Conservation (phyloP, 164 flowering plant genomes). For the Berberis thunbergii region DNA sequence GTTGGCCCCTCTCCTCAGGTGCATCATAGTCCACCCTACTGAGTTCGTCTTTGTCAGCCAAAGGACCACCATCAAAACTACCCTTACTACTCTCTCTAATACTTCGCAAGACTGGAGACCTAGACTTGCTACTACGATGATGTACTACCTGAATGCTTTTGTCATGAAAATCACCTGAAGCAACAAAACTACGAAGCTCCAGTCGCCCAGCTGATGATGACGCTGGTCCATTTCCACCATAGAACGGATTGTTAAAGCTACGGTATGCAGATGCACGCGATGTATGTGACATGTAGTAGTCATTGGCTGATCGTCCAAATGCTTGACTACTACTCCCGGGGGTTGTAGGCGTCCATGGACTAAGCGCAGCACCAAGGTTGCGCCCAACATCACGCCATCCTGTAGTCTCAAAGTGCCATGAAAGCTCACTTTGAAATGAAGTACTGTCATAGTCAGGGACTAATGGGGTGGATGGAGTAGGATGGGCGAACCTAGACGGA, state of each 20-base stretch:
- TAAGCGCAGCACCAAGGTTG: slow-evolving; percentile 42
- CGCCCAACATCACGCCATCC: slow-evolving; percentile 28
- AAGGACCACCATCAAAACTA: slow-evolving; percentile 13
- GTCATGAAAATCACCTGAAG: slow-evolving; percentile 6
- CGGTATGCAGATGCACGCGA: slow-evolving; percentile 16
- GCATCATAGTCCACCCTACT: slow-evolving; percentile 16
- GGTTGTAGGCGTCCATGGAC: slow-evolving; percentile 41
- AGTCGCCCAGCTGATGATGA: slow-evolving; percentile 23
- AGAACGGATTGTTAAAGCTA: slow-evolving; percentile 19
- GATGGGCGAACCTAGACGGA: slow-evolving; percentile 10
- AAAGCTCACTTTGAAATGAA: slow-evolving; percentile 63
- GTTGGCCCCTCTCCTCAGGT: slow-evolving; percentile 13
- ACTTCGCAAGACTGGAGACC: slow-evolving; percentile 6
- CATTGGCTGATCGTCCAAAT: slow-evolving; percentile 41
- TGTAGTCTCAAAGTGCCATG: slow-evolving; percentile 58
- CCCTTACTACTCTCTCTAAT: slow-evolving; percentile 8
- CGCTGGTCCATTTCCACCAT: slow-evolving; percentile 3
- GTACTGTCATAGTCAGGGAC: slow-evolving; percentile 30
- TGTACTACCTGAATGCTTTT: not conserved
- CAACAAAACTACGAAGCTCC: slow-evolving; percentile 56
- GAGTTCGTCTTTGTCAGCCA: slow-evolving; percentile 27
- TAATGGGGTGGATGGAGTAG: slow-evolving; percentile 34
- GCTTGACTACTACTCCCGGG: slow-evolving; percentile 4
- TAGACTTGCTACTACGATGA: not conserved
- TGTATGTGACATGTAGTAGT: slow-evolving; percentile 34